Conservation (phyloP, 2,329 filamentous ascomycete species). For the Diaporthe sp. region DNA sequence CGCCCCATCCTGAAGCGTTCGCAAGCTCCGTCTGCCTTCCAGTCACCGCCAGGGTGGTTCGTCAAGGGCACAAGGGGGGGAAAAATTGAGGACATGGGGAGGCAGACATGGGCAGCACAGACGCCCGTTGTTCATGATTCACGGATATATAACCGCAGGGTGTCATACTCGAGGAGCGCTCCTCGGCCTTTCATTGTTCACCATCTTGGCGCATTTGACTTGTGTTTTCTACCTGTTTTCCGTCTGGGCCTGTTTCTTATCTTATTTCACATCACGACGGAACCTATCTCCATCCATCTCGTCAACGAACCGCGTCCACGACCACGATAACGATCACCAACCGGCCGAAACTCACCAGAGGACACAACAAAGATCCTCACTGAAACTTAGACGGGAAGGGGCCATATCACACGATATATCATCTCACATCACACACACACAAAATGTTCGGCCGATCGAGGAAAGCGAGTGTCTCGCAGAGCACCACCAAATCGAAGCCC, state of each 20-base stretch:
- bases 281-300: constrained; percentile 1
- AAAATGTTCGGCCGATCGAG: constrained; percentile 36
- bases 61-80: neutral
- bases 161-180: constrained; percentile 6
- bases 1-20: constrained; percentile 29
- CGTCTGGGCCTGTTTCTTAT: constrained; percentile 32
- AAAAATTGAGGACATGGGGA: neutral
- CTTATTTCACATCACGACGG: constrained; percentile 32
- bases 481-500: constrained; percentile 57
- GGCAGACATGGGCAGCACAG: neutral
- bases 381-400: neutral
- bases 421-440: neutral
- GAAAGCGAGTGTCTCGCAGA: constrained; percentile 34
- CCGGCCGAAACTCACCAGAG: neutral
- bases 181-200: constrained; percentile 9
- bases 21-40: constrained; percentile 36
- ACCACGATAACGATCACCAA: neutral
- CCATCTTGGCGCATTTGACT: constrained; percentile 17
- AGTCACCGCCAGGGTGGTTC: constrained; percentile 27
- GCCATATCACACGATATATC: neutral
- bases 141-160: constrained; percentile 23
- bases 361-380: neutral
- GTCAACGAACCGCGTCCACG: constrained; percentile 11
- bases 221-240: constrained; percentile 29
- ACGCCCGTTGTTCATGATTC: constrained; percentile 10